phyloP scores from a whole-genome alignment of 192 early-diverging fungal genomes.

The Coemansia sp. region DNA sequence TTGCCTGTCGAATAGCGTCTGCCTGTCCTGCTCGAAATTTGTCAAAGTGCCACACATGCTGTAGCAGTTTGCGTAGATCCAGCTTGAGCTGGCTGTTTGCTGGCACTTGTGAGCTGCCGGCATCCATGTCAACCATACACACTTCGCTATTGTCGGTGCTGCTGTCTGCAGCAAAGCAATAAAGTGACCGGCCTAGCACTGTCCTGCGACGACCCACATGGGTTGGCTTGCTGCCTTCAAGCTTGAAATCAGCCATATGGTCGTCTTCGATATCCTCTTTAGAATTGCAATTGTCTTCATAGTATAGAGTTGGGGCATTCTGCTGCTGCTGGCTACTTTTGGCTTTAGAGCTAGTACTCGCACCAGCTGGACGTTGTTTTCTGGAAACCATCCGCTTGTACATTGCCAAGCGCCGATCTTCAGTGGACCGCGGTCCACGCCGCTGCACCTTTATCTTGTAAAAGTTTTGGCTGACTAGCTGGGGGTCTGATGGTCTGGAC shows the following conservation, averaged over 20 bases:
- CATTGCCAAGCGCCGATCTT: slow-evolving; percentile 42
- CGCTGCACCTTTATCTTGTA: slow-evolving; percentile 40
- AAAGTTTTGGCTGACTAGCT: slow-evolving; percentile 52
- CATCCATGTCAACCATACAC: background rate
- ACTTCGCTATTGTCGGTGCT: background rate
- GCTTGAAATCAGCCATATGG: too few species aligned
- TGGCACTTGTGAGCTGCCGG: background rate
- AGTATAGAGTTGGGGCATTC: too few species aligned
- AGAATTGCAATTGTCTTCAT: too few species aligned
- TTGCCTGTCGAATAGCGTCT: slow-evolving; percentile 48
- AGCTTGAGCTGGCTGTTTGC: slow-evolving; percentile 8
- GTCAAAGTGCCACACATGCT: slow-evolving; percentile 49
- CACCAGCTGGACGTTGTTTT: background rate
- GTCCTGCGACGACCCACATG: too few species aligned
- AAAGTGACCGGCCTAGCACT: slow-evolving; percentile 4
- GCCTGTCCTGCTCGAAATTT: slow-evolving; percentile 50
- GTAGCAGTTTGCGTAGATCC: slow-evolving; percentile 51
- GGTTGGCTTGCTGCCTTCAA: too few species aligned
- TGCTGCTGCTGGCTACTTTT: too few species aligned
- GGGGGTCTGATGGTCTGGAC: slow-evolving; percentile 9
- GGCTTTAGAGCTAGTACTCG: too few species aligned
- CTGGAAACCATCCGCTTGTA: slow-evolving; percentile 42
- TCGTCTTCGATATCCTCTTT: too few species aligned
- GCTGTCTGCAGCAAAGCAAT: slow-evolving; percentile 1
- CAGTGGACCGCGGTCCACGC: slow-evolving; percentile 29